Base-by-base conservation (phyloP, 768 basidiomycete genomes). In the Calocera viscosa region DNA sequence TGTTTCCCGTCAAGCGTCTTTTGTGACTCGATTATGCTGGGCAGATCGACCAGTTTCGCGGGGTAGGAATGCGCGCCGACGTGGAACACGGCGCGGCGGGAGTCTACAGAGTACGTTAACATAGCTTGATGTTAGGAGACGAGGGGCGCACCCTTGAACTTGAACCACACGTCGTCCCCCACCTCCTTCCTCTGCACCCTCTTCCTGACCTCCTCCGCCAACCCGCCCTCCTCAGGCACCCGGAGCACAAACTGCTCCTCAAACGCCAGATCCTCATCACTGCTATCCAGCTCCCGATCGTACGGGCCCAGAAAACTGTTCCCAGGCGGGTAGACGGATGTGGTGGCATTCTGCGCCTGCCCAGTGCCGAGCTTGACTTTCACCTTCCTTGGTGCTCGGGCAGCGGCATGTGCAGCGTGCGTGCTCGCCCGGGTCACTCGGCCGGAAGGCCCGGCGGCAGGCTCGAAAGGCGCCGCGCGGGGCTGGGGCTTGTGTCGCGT, bases 221-320 rank as follows among this genome's bases (percentile, higher is more conserved):
- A 84, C 70, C 92, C 90, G 69, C 89, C 87, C 1, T 91, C 91
- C 10, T 87, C 84, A 0, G 91, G 91, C 81, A 98, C 85, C 32
- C 94, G 77, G 34, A 99, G 78, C 66, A 99, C 87, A 73, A 98
- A 98, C 72, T 97, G 94, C 77, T 99, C 96, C 76, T 99, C 96
- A 71, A 98, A 96, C 17, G 87, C 86, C 67, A 98, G 76, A 67
- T 96, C 94, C 67, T 81, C 80, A 53, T 94, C 91, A 72, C 97
- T 92, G 64, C 91, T 94, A 75, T 98, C 95, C 65, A 97, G 79
- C 74, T 97, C 95, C 47, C 94, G 81, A 78, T 97, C 94, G 75
- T 94, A 97, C 14, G 87, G 82, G 7, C 95, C 95, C 66, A 94
- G 78, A 75, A 94, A 94, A 34, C 88, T 90, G 84, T 85, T 89